These are phyloP conservation scores for Alternaria dauci DNA, from an alignment of 2,329 filamentous ascomycete species.

Conservation along the genomic window DNA sequence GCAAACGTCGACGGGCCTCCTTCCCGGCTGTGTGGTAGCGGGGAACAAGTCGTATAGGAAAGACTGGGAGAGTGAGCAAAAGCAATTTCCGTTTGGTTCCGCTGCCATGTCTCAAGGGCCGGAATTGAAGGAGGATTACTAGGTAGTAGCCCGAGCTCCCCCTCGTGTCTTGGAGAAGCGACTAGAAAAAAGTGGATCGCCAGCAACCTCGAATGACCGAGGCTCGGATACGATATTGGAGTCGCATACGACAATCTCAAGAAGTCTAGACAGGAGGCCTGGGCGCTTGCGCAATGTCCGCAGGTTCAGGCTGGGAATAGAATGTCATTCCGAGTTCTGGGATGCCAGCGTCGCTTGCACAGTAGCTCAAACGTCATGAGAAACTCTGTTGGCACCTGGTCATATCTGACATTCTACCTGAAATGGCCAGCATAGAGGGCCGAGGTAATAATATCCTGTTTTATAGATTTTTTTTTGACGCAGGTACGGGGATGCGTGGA, in stretches of 20 bases:
- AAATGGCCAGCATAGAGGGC: conserved; percentile 12
- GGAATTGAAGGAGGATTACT: conserved; percentile 12
- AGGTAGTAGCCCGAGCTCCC: not conserved
- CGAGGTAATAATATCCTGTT: conserved; percentile 7
- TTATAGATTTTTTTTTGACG: not conserved
- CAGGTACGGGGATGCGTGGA: conserved; percentile 1
- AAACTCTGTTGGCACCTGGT: conserved; percentile 19
- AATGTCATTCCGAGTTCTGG: conserved; percentile 10
- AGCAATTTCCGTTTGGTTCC: conserved; percentile 18
- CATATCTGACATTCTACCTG: conserved; percentile 27
- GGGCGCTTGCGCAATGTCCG: conserved; percentile 15
- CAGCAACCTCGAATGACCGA: conserved; percentile 11
- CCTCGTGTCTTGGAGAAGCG: not conserved
- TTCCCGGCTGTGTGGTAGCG: conserved; percentile 36
- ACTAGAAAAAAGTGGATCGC: conserved; percentile 8
- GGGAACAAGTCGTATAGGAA: conserved; percentile 12
- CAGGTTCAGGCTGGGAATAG: conserved; percentile 1
- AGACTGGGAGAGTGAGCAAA: conserved; percentile 8
- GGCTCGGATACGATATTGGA: conserved; percentile 1
- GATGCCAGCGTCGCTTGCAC: conserved; percentile 26
- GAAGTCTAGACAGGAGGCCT: conserved; percentile 4
- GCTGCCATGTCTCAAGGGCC: conserved; percentile 15
- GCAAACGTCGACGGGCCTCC: conserved; percentile 32
- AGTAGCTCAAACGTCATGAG: conserved; percentile 30
- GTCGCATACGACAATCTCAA: conserved; percentile 10